These are phyloP conservation scores for Thielaviopsis euricoi DNA, from an alignment of 2,329 filamentous ascomycete genomes.

Conservation along the genomic window DNA sequence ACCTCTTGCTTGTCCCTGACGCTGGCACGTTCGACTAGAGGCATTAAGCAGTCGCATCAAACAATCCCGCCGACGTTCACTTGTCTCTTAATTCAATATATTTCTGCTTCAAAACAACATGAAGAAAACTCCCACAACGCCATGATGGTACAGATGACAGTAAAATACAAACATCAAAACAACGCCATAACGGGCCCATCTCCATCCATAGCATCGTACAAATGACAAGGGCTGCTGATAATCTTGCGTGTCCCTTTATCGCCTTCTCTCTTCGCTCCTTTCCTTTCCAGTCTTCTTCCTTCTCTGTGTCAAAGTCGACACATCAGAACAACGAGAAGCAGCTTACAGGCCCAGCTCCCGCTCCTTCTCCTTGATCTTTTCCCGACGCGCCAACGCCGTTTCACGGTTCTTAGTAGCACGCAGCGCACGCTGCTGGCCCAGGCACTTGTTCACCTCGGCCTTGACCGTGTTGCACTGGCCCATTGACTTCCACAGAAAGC, in stretches of 20 bases:
- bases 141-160: background rate
- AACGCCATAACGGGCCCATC: no score
- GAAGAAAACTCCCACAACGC: conserved; percentile 4
- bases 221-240: background rate
- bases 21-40: no score
- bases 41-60: no score
- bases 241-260: background rate
- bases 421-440: conserved; percentile 64
- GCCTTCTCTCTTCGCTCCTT: background rate
- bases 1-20: no score
- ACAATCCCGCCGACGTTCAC: background rate
- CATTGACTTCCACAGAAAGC: conserved; percentile 80
- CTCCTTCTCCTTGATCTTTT: conserved; percentile 59
- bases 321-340: background rate
- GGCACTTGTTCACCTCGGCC: conserved; percentile 65
- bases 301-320: background rate
- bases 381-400: conserved; percentile 49
- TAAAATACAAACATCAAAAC: background rate
- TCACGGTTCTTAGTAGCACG: conserved; percentile 60
- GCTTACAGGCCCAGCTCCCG: conserved; percentile 27
- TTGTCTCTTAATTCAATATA: conserved; percentile 8
- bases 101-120: conserved; percentile 8
- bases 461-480: conserved; percentile 87
- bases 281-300: no score
- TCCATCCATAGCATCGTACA: no score